Evolutionary conservation across 805 yeast species (phyloP).

Genomic region (Metschnikowia gelsemii): DNA sequence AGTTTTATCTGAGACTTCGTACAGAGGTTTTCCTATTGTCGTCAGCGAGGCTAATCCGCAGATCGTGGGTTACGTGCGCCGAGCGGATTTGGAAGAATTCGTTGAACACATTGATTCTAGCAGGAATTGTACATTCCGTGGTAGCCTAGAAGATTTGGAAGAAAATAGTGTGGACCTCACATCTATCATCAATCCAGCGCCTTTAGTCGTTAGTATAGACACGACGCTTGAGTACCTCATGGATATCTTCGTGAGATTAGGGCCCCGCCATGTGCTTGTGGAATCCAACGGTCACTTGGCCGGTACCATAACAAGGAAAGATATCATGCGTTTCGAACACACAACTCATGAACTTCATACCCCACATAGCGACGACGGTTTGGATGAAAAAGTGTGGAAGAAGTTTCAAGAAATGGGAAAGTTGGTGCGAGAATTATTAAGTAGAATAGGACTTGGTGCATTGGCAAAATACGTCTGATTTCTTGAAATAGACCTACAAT

Average conservation of each 20-base stretch:
- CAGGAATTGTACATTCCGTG: slow-evolving; percentile 21
- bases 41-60: slow-evolving; percentile 35
- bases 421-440: not conserved
- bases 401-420: slow-evolving; percentile 7
- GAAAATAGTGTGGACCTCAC: slow-evolving; percentile 25
- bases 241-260: slow-evolving; percentile 71
- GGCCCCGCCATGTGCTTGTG: slow-evolving; percentile 73
- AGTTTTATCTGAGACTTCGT: slow-evolving; percentile 33
- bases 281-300: slow-evolving; percentile 58
- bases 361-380: slow-evolving; percentile 20
- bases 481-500: too few species aligned
- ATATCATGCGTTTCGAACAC: slow-evolving; percentile 63
- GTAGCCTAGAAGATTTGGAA: not conserved
- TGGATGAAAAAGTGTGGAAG: slow-evolving; percentile 39
- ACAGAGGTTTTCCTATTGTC: slow-evolving; percentile 57
- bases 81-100: slow-evolving; percentile 35
- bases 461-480: slow-evolving; percentile 3
- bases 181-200: slow-evolving; percentile 50
- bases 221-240: slow-evolving; percentile 60
- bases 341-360: slow-evolving; percentile 29
- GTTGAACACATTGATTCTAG: slow-evolving; percentile 10
- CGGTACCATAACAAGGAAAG: slow-evolving; percentile 87
- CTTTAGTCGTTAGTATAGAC: slow-evolving; percentile 54
- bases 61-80: slow-evolving; percentile 47
- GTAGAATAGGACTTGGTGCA: slow-evolving; percentile 3